Percentiles rank a stretch among this genome's conserved stretches.
Evolutionary conservation across 2,329 filamentous ascomycete species (phyloP).

Genomic region (Penicillium sp.): DNA sequence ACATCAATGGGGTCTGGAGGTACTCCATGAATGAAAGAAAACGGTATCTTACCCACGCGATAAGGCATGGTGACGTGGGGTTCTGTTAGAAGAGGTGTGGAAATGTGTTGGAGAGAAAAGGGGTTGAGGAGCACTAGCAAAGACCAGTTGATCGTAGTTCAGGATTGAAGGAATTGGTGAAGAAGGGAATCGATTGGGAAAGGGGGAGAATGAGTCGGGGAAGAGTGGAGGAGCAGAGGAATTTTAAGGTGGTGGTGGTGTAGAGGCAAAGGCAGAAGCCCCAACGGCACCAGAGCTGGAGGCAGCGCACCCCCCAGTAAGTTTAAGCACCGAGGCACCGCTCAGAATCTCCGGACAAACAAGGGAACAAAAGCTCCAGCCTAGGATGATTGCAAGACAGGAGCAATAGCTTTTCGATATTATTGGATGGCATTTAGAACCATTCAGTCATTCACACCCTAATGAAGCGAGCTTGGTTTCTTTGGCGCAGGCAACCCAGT

Average conservation of each 20-base stretch:
- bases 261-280: neutral
- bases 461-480: neutral
- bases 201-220: neutral
- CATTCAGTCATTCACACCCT: neutral
- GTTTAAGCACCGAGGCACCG: neutral
- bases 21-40: neutral
- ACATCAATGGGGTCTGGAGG: neutral
- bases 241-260: neutral
- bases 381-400: neutral
- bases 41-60: constrained; percentile 32
- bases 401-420: neutral
- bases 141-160: neutral
- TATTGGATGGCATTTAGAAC: neutral
- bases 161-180: neutral
- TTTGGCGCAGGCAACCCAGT: neutral
- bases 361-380: neutral
- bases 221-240: neutral
- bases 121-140: neutral
- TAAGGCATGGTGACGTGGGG: constrained; percentile 21
- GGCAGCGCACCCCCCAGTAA: neutral
- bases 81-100: neutral
- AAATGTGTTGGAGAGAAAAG: neutral
- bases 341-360: neutral
- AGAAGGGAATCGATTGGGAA: neutral
- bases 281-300: neutral